Evolutionary conservation across 352 stramenopile genomes (phyloP).

Genomic region (Phytophthora cajani): DNA sequence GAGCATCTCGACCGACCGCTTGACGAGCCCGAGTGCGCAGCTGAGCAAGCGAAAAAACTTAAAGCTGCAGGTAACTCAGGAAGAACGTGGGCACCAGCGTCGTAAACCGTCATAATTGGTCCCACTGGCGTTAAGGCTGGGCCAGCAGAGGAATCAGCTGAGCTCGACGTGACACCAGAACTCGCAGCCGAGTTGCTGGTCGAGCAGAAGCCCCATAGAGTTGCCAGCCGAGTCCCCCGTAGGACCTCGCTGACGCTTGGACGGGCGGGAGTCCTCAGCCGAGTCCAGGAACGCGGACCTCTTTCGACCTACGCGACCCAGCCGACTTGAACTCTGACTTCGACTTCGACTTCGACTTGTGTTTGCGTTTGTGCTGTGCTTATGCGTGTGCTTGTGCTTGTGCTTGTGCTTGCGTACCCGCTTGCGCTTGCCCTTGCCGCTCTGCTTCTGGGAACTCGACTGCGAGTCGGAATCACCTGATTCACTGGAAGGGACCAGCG

Average conservation of each 20-base stretch:
- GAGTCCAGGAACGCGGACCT: neutral
- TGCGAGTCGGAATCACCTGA: too few relatives aligned
- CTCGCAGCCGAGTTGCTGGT: too few relatives aligned
- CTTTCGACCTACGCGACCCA: neutral
- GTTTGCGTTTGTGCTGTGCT: too few relatives aligned
- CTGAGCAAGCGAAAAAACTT: neutral
- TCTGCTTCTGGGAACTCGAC: too few relatives aligned
- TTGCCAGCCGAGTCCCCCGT: neutral
- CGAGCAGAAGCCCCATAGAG: too few relatives aligned
- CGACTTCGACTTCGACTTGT: neutral
- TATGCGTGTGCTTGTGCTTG: neutral
- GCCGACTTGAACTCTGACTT: too few relatives aligned
- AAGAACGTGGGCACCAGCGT: neutral
- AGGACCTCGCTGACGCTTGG: neutral
- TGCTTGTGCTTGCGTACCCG: neutral
- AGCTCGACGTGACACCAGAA: too few relatives aligned
- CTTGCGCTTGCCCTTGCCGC: neutral
- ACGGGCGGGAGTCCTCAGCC: neutral
- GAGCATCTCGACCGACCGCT: neutral
- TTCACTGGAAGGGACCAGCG: too few relatives aligned
- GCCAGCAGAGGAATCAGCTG: too few relatives aligned
- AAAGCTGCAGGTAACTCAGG: neutral
- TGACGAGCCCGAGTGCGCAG: neutral
- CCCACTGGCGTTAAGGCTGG: too few relatives aligned
- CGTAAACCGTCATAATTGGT: too few relatives aligned